A percentile compares a stretch with the other conserved stretches of the same genome.
These are phyloP conservation scores for Russula brevipes DNA, from an alignment of 768 basidiomycete species.

Conservation along the genomic window DNA sequence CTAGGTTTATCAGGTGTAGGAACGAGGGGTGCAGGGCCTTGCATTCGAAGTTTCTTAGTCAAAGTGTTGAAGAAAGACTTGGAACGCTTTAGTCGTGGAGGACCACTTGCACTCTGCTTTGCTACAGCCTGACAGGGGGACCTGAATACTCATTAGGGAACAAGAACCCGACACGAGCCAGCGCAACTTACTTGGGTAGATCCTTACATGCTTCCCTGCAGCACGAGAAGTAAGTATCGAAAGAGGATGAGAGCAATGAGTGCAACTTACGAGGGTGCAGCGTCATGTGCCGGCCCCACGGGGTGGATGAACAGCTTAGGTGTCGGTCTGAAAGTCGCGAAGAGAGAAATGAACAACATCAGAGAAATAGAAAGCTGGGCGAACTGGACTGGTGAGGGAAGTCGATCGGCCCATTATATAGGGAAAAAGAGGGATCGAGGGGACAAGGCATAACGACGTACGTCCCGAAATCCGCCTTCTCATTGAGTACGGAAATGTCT, in stretches of 20 bases:
- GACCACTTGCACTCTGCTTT: neutral
- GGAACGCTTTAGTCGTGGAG: neutral
- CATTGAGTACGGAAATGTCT: neutral
- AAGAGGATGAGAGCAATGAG: neutral
- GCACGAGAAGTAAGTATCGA: neutral
- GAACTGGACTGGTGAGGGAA: neutral
- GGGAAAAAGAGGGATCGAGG: neutral
- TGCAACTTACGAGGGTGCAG: constrained; percentile 3
- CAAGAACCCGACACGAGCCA: neutral
- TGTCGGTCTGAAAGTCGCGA: neutral
- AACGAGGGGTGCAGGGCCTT: neutral
- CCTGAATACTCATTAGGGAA: neutral
- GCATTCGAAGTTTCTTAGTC: constrained; percentile 15
- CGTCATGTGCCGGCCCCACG: neutral
- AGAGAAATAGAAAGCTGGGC: neutral
- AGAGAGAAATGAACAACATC: neutral
- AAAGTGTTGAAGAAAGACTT: constrained; percentile 7
- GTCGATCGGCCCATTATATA: neutral
- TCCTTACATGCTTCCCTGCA: neutral
- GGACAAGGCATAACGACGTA: neutral
- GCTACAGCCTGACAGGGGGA: neutral
- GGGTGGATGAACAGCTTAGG: neutral
- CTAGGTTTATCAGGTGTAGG: neutral
- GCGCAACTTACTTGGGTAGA: constrained; percentile 4
- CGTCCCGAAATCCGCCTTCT: neutral